Base-by-base conservation (phyloP, 2,329 filamentous ascomycete species). In the Penicillium corylophilum region DNA sequence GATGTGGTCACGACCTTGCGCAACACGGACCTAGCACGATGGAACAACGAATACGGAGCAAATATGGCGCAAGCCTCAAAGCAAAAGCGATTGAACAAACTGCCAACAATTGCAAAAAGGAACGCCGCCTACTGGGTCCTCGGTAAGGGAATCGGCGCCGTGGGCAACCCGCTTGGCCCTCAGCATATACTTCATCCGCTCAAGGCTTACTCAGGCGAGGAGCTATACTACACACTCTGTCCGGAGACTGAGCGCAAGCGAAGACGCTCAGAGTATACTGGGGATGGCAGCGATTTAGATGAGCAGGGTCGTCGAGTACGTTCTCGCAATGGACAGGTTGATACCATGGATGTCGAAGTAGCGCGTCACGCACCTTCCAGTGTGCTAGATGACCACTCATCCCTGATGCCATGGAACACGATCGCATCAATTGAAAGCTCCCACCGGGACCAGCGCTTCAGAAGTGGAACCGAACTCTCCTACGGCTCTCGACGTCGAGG, bases 351-450 rank as follows among this genome's bases (percentile, higher is more conserved):
- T 8, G 69, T 87, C 18, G 90, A 95, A 68, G 70, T 89, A 22
- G 88, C 86, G 18, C 83, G 89, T 71, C 83, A 89, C 38, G 87
- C 82, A 1, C 81, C 78, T 0, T 79, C 82, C 0, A 81, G 82
- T 7, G 79, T 94, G 47, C 82, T 83, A 4, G 88, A 95, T 52
- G 82, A 86, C 47, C 81, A 82, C 24, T 82, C 82, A 22, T 82
- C 80, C 4, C 73, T 79, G n/a, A 84, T 88, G 78, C 86, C 86
- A 10, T 89, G 86, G 86, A 88, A 88, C 57, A 72, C 80, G 40
- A 82, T 77, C 7, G 77, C 80, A 3, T 83, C 82, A 2, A 64
- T 78, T 4, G 75, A 78, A 46, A 79, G 79, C 46, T 84, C 82
- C 40, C 76, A 73, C 23, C 71, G 75, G 22, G 77, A 72, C 12